A percentile compares a stretch with the other conserved stretches of the same genome.
phyloP scores from a whole-genome alignment of 225 moss, liverwort and hornwort genomes.

The Marchantia paleacea region DNA sequence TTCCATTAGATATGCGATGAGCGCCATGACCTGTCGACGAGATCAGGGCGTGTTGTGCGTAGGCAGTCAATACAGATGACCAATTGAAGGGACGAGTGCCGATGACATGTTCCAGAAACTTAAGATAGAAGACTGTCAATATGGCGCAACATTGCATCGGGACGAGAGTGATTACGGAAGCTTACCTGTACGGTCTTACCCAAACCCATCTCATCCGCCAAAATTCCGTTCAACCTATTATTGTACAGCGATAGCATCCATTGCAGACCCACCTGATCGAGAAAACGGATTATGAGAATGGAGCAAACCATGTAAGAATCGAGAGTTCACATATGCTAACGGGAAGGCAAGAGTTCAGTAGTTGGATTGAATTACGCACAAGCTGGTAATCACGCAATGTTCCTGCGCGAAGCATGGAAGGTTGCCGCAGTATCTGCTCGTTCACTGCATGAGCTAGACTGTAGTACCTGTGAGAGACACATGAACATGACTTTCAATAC shows the following conservation, averaged over 20 bases:
- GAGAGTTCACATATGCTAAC: neutral
- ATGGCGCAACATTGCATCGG: neutral
- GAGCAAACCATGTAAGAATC: neutral
- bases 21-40: slow-evolving; percentile 83
- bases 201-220: slow-evolving; percentile 99
- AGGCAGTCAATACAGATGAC: neutral
- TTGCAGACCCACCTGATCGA: slow-evolving; percentile 88
- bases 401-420: slow-evolving; percentile 96
- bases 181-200: slow-evolving; percentile 98
- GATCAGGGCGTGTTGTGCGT: neutral
- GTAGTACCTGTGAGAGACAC: slow-evolving; percentile 63
- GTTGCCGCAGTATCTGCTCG: slow-evolving; percentile 83
- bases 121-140: too few relatives aligned
- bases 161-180: neutral
- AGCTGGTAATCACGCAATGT: slow-evolving; percentile 94
- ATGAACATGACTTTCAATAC: neutral
- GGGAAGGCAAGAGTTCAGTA: neutral
- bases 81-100: neutral
- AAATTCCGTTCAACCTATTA: slow-evolving; percentile 97
- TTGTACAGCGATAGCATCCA: slow-evolving; percentile 99
- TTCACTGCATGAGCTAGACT: slow-evolving; percentile 97
- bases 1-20: slow-evolving; percentile 99
- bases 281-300: neutral
- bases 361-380: slow-evolving; percentile 37
- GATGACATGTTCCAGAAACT: neutral